A percentile compares a stretch with the other conserved stretches of the same genome.
These are phyloP conservation scores for Trichoderma guizhouense DNA, from an alignment of 2,329 filamentous ascomycete genomes.

Conservation along the genomic window DNA sequence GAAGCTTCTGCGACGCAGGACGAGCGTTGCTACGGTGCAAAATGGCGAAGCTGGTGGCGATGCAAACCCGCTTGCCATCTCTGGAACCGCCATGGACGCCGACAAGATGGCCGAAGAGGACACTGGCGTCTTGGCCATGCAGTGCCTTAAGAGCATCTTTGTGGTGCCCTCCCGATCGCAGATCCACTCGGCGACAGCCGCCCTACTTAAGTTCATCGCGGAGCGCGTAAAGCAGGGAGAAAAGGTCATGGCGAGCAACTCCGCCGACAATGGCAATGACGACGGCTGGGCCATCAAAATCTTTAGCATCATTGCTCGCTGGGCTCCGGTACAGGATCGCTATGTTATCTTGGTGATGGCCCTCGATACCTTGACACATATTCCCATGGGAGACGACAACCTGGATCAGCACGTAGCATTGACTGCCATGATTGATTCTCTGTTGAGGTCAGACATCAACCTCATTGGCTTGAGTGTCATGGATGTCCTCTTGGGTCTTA, in stretches of 20 bases:
- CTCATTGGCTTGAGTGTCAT: slow-evolving; percentile 94
- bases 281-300: slow-evolving; percentile 78
- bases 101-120: slow-evolving; percentile 89
- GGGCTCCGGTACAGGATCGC: slow-evolving; percentile 91
- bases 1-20: slow-evolving; percentile 61
- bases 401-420: slow-evolving; percentile 72
- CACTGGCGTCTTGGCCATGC: slow-evolving; percentile 76
- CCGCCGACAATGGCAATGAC: slow-evolving; percentile 33
- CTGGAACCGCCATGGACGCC: slow-evolving; percentile 78
- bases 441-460: slow-evolving; percentile 85
- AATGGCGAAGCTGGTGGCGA: slow-evolving; percentile 60
- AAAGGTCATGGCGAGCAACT: slow-evolving; percentile 47
- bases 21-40: slow-evolving; percentile 74
- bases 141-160: slow-evolving; percentile 84
- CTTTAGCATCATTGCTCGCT: slow-evolving; percentile 74
- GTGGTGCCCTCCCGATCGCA: slow-evolving; percentile 77
- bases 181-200: slow-evolving; percentile 70
- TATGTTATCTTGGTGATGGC: slow-evolving; percentile 84
- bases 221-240: slow-evolving; percentile 53
- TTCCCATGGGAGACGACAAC: slow-evolving; percentile 65
- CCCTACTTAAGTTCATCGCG: slow-evolving; percentile 72
- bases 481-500: slow-evolving; percentile 82
- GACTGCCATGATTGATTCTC: slow-evolving; percentile 72
- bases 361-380: slow-evolving; percentile 70
- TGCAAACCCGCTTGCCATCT: slow-evolving; percentile 67